A percentile compares a stretch with the other conserved stretches of the same genome.
phyloP scores from a whole-genome alignment of 2,329 filamentous ascomycete species.

The Phialophora chinensis region DNA sequence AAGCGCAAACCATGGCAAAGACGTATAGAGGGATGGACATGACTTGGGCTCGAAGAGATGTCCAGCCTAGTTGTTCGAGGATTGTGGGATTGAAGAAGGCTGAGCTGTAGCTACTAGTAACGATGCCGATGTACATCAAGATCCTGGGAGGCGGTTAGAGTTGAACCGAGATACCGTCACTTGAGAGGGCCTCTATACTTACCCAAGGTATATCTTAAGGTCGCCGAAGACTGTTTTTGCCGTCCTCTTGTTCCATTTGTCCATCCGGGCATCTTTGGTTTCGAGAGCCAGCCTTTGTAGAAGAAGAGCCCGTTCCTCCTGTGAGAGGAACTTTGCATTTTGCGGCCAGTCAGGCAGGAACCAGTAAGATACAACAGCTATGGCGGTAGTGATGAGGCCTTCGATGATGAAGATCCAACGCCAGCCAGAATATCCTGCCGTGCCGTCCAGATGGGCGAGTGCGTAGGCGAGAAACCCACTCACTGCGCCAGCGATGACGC shows the following conservation, averaged over 20 bases:
- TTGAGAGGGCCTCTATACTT: constrained; percentile 23
- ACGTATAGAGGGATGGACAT: constrained; percentile 46
- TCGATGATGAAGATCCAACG: constrained; percentile 62
- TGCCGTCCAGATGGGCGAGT: constrained; percentile 59
- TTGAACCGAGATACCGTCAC: constrained; percentile 1
- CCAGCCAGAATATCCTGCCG: constrained; percentile 54
- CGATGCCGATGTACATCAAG: constrained; percentile 44
- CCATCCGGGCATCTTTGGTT: constrained; percentile 37
- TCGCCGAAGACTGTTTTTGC: constrained; percentile 42
- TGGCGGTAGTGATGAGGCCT: constrained; percentile 51
- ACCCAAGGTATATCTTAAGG: constrained; percentile 42
- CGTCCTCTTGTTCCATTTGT: constrained; percentile 40
- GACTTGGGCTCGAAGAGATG: constrained; percentile 42
- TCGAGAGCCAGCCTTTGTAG: constrained; percentile 41
- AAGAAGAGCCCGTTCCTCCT: constrained; percentile 46
- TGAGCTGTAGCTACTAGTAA: constrained; percentile 44
- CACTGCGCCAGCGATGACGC: constrained; percentile 58
- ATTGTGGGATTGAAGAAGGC: constrained; percentile 46
- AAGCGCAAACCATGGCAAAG: constrained; percentile 29
- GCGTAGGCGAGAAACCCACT: constrained; percentile 58
- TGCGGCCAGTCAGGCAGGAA: constrained; percentile 44
- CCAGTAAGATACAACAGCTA: constrained; percentile 40
- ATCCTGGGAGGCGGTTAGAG: neutral
- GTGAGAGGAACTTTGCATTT: constrained; percentile 41
- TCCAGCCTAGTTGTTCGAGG: constrained; percentile 44